phyloP scores from a whole-genome alignment of 169 alveolate genomes.

The Ichthyophthirius multifiliis region DNA sequence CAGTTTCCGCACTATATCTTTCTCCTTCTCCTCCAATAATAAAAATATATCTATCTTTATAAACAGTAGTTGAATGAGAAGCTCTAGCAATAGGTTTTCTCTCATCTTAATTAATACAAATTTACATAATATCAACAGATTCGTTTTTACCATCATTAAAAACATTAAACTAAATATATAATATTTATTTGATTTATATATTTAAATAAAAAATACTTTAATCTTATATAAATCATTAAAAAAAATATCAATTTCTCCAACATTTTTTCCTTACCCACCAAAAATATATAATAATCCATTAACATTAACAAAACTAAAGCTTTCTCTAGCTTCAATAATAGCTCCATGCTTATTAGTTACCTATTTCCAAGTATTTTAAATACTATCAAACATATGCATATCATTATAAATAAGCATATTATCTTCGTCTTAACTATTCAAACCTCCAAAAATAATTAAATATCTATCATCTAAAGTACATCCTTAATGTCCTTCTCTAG shows the following conservation, averaged over 20 bases:
- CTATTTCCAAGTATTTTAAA: not conserved
- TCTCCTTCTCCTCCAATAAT: not conserved
- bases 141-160: not conserved
- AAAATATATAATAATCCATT: constrained; percentile 1
- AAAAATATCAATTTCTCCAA: not conserved
- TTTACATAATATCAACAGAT: not conserved
- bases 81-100: constrained; percentile 1
- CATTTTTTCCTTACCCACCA: constrained; percentile 5
- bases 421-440: not conserved
- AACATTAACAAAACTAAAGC: not conserved
- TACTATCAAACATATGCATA: not conserved
- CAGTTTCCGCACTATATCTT: no score
- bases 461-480: not conserved
- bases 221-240: not conserved
- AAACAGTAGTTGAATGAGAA: not conserved
- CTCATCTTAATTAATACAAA: not conserved
- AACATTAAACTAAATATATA: not conserved
- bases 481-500: not conserved
- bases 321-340: not conserved
- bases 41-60: not conserved
- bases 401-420: not conserved
- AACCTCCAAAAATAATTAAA: not conserved
- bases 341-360: not conserved
- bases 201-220: not conserved
- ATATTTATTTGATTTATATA: not conserved